Base-by-base conservation (phyloP, 2,329 filamentous ascomycete genomes). In the Penicillium frequentans region DNA sequence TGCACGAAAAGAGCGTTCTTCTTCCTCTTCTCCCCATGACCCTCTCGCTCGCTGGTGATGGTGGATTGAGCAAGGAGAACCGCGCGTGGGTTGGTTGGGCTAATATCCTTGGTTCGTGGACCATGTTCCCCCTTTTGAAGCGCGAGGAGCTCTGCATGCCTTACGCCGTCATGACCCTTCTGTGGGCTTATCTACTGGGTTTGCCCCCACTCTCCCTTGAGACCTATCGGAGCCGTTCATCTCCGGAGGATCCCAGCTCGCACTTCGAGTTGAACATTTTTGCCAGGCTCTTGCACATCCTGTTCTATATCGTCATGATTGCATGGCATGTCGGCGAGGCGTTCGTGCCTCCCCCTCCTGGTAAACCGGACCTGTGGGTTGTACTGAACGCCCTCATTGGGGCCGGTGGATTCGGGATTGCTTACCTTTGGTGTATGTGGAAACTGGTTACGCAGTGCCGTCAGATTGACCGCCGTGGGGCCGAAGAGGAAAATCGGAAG, bases 1-100 rank as follows among this genome's bases (percentile, higher is more conserved):
- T 99, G 0, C 95, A 99, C 69, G 95, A 99, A 78, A 99, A 99
- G 82, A 97, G 93, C 64, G 91, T 96, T 0, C 81, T 99, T 5
- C 84, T 99, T 2, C 96, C 95, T 1, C 80, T 99, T 47, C 85
- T 98, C 72, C 95, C 95, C 0, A 96, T 96, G 90, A 98, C 93
- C 0, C 77, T 97, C 7, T 81, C 98, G 5, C 81, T 99, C 39
- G 90, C 90, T 16, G 87, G 90, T 16, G 85, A 88, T 60, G 85
- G 90, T 49, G 93, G 93, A 0, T 77, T 99, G 49, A 86, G 86
- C 58, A 89, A 90, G 58, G 86, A 88, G 52, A 86, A 85, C 19
- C 85, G 95, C 49, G 87, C 91, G 2, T 99, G 95, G 95, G 88
- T 98, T 5, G 93, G 93, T n/a, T 96, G 96, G 70, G 93, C 92